Evolutionary conservation across 108 stramenopile species (phyloP).

Genomic region (Cylindrotheca closterium): DNA sequence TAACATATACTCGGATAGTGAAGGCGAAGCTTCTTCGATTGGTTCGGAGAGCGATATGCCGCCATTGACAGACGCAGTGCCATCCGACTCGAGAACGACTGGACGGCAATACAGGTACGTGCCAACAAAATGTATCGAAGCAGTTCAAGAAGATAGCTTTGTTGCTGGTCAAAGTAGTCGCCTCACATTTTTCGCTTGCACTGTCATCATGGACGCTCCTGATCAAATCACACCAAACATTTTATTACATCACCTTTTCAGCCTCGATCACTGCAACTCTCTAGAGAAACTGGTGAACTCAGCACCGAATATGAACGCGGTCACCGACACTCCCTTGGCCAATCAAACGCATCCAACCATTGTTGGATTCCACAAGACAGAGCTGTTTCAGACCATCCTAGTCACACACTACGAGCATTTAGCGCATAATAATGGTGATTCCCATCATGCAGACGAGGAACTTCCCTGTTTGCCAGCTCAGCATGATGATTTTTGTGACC

Average conservation of each 20-base stretch:
- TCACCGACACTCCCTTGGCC: slow-evolving; percentile 9
- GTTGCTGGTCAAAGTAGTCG: background rate
- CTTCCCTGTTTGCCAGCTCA: slow-evolving; percentile 24
- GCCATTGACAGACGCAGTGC: background rate
- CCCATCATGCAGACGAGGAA: background rate
- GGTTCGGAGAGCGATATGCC: no score
- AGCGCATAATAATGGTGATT: background rate
- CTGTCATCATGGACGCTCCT: no score
- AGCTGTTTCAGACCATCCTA: slow-evolving; percentile 37
- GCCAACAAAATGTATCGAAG: no score
- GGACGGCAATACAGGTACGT: background rate
- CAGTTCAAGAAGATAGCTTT: no score
- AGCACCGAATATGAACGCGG: slow-evolving; percentile 9
- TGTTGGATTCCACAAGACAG: slow-evolving; percentile 3
- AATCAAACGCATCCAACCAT: slow-evolving; percentile 12
- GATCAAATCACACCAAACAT: background rate
- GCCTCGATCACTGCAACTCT: background rate
- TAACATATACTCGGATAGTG: background rate
- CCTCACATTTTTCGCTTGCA: background rate
- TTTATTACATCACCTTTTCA: no score
- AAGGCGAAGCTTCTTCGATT: background rate
- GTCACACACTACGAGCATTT: slow-evolving; percentile 41
- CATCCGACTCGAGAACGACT: background rate
- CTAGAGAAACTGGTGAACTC: slow-evolving; percentile 4
- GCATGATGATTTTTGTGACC: slow-evolving; percentile 24